Evolutionary conservation across 306 rosid species (phyloP).

Genomic region (Urtica urens): DNA sequence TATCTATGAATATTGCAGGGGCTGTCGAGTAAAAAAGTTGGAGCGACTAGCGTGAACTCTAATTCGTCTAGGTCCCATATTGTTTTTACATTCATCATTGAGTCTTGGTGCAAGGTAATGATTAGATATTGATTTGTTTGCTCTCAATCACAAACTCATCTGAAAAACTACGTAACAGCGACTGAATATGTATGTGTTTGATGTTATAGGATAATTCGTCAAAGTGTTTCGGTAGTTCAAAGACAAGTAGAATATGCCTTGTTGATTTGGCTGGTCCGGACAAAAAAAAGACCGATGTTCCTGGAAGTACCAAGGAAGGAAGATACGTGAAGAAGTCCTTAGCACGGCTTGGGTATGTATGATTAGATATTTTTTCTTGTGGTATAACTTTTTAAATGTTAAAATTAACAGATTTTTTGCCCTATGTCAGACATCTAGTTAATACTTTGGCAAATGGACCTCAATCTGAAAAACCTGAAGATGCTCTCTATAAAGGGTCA

Average conservation of each 20-base stretch:
- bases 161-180: not conserved
- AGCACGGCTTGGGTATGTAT: slow-evolving; percentile 74
- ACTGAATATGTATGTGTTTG: not conserved
- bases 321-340: slow-evolving; percentile 73
- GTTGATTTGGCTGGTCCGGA: slow-evolving; percentile 90
- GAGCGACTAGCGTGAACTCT: slow-evolving; percentile 74
- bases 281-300: slow-evolving; percentile 48
- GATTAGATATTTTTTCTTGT: too few relatives aligned
- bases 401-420: not conserved
- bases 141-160: not conserved
- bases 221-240: slow-evolving; percentile 79
- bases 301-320: slow-evolving; percentile 49
- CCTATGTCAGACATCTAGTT: slow-evolving; percentile 57
- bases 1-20: slow-evolving; percentile 44
- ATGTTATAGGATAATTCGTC: slow-evolving; percentile 50
- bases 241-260: slow-evolving; percentile 83
- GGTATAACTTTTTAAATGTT: not conserved
- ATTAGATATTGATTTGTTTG: slow-evolving; percentile 5
- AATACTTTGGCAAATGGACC: slow-evolving; percentile 47
- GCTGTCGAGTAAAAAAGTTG: slow-evolving; percentile 91
- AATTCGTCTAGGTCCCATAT: slow-evolving; percentile 93
- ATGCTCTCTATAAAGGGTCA: slow-evolving; percentile 33
- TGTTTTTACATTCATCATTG: slow-evolving; percentile 66
- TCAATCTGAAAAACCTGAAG: slow-evolving; percentile 36
- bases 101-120: slow-evolving; percentile 94